Evolutionary conservation across 2,329 filamentous ascomycete species (phyloP).

Genomic region (Apiospora pterosperma): DNA sequence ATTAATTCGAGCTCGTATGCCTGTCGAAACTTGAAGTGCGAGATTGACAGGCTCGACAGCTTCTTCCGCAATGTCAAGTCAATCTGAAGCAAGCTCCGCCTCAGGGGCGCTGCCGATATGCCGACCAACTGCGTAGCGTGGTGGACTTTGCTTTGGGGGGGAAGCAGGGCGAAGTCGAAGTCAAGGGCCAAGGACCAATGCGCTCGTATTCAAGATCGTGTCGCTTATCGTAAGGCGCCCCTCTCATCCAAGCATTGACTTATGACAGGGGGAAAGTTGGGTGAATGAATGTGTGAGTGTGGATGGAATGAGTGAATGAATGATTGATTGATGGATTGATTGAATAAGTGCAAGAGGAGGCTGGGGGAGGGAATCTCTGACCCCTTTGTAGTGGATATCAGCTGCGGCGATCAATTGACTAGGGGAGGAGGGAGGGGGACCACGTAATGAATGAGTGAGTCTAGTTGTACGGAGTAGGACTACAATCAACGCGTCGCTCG

Average conservation of each 20-base stretch:
- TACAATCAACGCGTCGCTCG: not conserved
- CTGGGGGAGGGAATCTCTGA: not conserved
- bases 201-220: conserved; percentile 1
- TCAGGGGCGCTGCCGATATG: not conserved
- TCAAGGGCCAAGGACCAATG: not conserved
- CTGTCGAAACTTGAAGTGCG: not conserved
- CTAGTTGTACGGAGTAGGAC: not conserved
- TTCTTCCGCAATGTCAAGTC: not conserved
- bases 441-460: not conserved
- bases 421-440: not conserved
- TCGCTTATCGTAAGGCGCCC: not conserved
- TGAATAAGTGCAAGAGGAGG: not conserved
- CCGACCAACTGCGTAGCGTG: not conserved
- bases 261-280: not conserved
- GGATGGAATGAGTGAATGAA: not conserved
- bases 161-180: not conserved
- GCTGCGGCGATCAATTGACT: not conserved
- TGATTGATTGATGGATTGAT: not conserved
- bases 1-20: not conserved
- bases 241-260: not conserved
- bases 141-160: not conserved
- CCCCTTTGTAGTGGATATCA: conserved; percentile 1
- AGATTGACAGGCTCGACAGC: not conserved
- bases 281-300: not conserved
- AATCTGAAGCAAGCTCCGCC: conserved; percentile 1